Evolutionary conservation across 108 stramenopile species (phyloP).

Genomic region (Ochromonas danica): DNA sequence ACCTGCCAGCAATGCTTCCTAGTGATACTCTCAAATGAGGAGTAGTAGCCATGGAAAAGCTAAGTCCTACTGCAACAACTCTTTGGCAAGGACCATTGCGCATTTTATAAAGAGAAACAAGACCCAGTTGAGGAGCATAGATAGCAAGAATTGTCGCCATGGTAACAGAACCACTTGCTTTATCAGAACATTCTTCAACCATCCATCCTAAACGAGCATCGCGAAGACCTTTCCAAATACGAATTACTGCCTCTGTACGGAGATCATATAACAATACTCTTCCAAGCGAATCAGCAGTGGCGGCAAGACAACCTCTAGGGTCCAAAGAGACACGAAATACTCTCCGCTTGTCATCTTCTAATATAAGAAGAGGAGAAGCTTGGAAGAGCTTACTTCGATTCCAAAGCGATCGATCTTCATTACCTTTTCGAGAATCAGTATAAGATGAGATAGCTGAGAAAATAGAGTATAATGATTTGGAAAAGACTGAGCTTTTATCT

Average conservation of each 20-base stretch:
- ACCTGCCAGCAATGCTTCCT: no score
- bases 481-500: neutral
- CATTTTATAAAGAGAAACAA: constrained; percentile 21
- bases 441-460: neutral
- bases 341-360: neutral
- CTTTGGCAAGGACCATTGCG: neutral
- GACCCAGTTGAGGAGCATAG: constrained; percentile 21
- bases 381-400: neutral
- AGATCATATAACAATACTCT: neutral
- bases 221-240: constrained; percentile 10
- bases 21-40: no score
- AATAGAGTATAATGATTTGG: neutral
- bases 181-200: neutral
- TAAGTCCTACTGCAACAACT: neutral
- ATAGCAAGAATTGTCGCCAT: neutral
- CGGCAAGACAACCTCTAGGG: neutral
- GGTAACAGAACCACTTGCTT: neutral
- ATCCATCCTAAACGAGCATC: constrained; percentile 7
- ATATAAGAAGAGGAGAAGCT: neutral
- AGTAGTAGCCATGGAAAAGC: no score
- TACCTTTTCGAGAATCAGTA: neutral
- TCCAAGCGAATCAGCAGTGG: neutral
- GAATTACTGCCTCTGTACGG: neutral
- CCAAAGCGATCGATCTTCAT: neutral
- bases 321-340: neutral